A percentile compares a stretch with the other conserved stretches of the same genome.
Conservation (phyloP, 441 rosid genomes). For the Cnidoscolus chayamansa region DNA sequence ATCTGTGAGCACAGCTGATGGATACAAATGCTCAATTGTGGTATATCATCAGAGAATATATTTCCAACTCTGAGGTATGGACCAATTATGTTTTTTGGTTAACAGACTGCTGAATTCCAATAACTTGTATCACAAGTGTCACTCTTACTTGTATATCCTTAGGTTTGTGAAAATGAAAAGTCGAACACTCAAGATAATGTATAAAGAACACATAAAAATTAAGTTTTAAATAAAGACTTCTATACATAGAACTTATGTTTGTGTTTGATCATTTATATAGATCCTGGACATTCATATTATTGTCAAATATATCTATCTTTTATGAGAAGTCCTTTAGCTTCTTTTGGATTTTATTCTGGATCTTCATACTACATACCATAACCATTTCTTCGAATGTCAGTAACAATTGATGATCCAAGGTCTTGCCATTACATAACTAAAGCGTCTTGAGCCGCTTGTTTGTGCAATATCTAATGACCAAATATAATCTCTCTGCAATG, state of each 20-base stretch:
- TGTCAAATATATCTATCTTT: neutral
- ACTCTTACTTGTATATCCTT: neutral
- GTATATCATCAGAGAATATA: slow-evolving; percentile 96
- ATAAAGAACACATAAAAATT: neutral
- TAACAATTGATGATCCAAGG: neutral
- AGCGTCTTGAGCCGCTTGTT: neutral
- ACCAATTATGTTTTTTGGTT: slow-evolving; percentile 21
- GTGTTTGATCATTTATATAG: neutral
- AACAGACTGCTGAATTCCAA: neutral
- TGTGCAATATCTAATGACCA: neutral
- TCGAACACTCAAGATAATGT: neutral
- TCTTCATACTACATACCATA: neutral
- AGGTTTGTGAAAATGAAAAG: neutral
- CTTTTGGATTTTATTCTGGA: neutral
- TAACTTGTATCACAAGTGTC: neutral
- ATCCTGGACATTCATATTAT: neutral
- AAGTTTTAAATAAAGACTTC: neutral
- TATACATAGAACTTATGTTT: neutral
- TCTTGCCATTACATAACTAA: neutral
- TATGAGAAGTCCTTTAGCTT: neutral
- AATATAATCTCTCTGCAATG: neutral
- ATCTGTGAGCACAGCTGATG: slow-evolving; percentile 61
- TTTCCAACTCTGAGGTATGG: slow-evolving; percentile 82
- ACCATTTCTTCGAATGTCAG: neutral
- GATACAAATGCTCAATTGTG: slow-evolving; percentile 97